Base-by-base conservation (phyloP, 2,329 filamentous ascomycete species). In the Aspergillus brunneoviolaceus region DNA sequence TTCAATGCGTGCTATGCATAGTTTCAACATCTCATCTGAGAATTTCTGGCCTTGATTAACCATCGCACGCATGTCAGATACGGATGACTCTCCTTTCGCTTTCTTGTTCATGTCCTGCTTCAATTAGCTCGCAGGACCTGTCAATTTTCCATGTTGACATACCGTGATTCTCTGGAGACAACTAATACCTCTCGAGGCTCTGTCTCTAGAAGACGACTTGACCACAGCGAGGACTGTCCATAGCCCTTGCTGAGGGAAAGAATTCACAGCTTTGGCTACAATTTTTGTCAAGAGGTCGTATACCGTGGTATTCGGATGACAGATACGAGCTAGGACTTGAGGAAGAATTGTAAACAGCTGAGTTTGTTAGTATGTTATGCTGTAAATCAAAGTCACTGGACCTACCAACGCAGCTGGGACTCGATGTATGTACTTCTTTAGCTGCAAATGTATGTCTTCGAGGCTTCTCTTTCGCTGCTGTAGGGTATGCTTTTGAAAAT, bases 261-360 rank as follows among this genome's bases (percentile, higher is more conserved):
- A 82, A 48, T 87, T 84, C 9, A 96, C 88, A n/a, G 97, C 91
- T 72, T 91, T 94, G 62, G 89, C 80, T 58, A 99, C 92, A 65
- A 98, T 94, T 35, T 84, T 83, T 56, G 88, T 86, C 6, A 99
- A 79, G 10, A 90, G 81, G 60, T 88, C 86, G 76, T 91, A 96
- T 1, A 96, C 92, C 1, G 87, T 85, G 4, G 76, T 76, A 72
- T 96, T 91, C 1, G 89, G 87, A 77, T 99, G 95, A 50, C 90
- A 91, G 69, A 99, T 97, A 33, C 95, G 88, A n/a, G 94, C 95
- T 59, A 99, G 90, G 63, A 99, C 89, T 76, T 99, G 95, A 5
- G 95, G 90, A 48, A 99, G 81, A 5, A 94, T 87, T 1, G 82
- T 84, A 66, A 82, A 83, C 29, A 82, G 75, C 72, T 81, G 60